Conservation (phyloP, 2,329 filamentous ascomycete genomes). For the Botrytis porri region DNA sequence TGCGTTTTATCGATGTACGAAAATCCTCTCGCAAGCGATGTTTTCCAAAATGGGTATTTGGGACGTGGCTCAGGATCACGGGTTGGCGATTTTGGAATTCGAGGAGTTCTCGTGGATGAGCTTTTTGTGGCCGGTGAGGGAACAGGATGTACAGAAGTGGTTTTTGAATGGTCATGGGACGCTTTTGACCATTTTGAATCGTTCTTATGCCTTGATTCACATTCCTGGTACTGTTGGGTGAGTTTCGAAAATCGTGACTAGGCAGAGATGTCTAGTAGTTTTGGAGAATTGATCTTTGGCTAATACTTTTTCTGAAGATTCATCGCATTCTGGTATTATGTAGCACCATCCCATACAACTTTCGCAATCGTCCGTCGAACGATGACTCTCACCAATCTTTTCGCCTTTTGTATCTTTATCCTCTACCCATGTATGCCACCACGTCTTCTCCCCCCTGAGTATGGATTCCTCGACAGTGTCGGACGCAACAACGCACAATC, state of each 20-base stretch:
- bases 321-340: slow-evolving; percentile 62
- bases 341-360: slow-evolving; percentile 48
- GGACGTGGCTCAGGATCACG: slow-evolving; percentile 54
- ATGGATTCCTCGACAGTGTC: slow-evolving; percentile 50
- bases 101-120: slow-evolving; percentile 50
- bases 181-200: slow-evolving; percentile 54
- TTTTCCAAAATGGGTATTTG: slow-evolving; percentile 47
- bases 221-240: slow-evolving; percentile 59
- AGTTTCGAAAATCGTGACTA: slow-evolving; percentile 20
- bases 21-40: slow-evolving; percentile 34
- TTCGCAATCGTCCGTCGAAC: slow-evolving; percentile 48
- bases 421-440: slow-evolving; percentile 54
- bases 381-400: slow-evolving; percentile 52
- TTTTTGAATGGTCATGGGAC: slow-evolving; percentile 53
- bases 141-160: slow-evolving; percentile 54
- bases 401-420: slow-evolving; percentile 51
- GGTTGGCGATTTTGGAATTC: slow-evolving; percentile 52
- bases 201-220: slow-evolving; percentile 57
- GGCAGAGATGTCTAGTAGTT: not conserved
- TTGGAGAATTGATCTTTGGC: not conserved
- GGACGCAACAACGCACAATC: slow-evolving; percentile 49
- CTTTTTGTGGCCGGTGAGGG: slow-evolving; percentile 52
- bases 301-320: slow-evolving; percentile 45
- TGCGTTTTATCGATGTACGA: slow-evolving; percentile 35
- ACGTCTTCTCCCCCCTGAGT: slow-evolving; percentile 48